Evolutionary conservation across 345 rosid species (phyloP).

Genomic region (Carallia pectinifolia): DNA sequence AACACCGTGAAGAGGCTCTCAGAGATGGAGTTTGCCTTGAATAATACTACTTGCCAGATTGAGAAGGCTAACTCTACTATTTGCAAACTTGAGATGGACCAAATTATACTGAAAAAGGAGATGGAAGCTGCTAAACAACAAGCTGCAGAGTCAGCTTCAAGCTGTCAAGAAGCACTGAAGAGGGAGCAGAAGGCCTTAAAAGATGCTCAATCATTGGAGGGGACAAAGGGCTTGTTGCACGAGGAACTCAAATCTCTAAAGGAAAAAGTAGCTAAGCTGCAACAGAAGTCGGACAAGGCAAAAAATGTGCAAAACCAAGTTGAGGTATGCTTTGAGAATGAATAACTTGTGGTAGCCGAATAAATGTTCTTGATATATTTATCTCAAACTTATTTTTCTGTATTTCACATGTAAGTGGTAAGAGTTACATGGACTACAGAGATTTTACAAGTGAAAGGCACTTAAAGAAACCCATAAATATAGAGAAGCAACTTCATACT

Average conservation of each 20-base stretch:
- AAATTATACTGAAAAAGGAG: conserved; percentile 19
- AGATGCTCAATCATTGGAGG: conserved; percentile 23
- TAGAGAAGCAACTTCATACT: no score
- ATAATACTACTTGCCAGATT: conserved; percentile 24
- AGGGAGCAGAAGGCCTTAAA: conserved; percentile 31
- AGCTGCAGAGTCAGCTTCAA: conserved; percentile 23
- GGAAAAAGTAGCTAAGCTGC: conserved; percentile 18
- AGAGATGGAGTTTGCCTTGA: conserved; percentile 37
- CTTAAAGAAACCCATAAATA: no score
- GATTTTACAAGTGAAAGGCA: no score
- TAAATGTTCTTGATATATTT: background rate
- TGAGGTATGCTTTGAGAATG: conserved; percentile 23
- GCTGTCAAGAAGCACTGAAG: conserved; percentile 23
- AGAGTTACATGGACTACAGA: no score
- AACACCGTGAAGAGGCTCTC: conserved; percentile 30
- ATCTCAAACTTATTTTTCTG: no score
- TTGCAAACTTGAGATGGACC: conserved; percentile 24
- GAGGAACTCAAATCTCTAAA: conserved; percentile 28
- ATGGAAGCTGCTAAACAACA: conserved; percentile 25
- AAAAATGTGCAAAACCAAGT: conserved; percentile 17
- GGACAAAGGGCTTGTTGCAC: conserved; percentile 19
- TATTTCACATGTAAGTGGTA: no score
- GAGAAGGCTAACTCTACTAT: conserved; percentile 19
- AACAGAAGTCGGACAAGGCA: conserved; percentile 20
- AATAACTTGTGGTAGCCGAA: background rate